Evolutionary conservation across 441 rosid genomes (phyloP), one percentile per base, ranked within the genome.

Genomic region (Melianthus villosus): DNA sequence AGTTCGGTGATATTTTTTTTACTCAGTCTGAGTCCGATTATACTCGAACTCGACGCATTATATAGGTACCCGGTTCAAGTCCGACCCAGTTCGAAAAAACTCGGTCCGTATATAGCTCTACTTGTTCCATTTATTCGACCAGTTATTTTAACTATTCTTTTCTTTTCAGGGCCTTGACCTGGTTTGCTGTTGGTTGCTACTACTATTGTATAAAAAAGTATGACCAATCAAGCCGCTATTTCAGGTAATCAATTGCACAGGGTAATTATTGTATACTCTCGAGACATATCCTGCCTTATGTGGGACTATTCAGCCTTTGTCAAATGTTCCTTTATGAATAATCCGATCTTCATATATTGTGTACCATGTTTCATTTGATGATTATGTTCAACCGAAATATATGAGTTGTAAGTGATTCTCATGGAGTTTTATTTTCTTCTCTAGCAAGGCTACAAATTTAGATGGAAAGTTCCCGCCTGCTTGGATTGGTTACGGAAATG

Each of bases 111-210:
- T n/a, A n/a, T n/a, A n/a, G n/a, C n/a, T n/a, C n/a, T n/a, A n/a
- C n/a, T n/a, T n/a, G n/a, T n/a, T n/a, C n/a, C n/a, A n/a, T n/a
- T n/a, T n/a, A n/a, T n/a, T n/a, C n/a, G n/a, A n/a, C n/a, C n/a
- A n/a, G n/a, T n/a, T n/a, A n/a, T n/a, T n/a, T n/a, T n/a, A n/a
- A n/a, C n/a, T n/a, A n/a, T n/a, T n/a, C n/a, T n/a, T 65, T 44
- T 42, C 32, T 38, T 52, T 65, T 56, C 53, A 84, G 96, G 79
- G 92, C 96, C 38, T 63, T 89, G 60, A 80, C 95, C 40, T 89
- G 97, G 95, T 81, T 81, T 74, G 92, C 89, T 34, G 97, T 84
- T 25, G 97, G 97, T 50, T 83, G 97, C 67, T 89, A 89, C 73
- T 81, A 89, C 72, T 78, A 60, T 32, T 78, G 92, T 65, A 76